Conservation (phyloP, 805 yeast species). For the Danielia reshetovae region DNA sequence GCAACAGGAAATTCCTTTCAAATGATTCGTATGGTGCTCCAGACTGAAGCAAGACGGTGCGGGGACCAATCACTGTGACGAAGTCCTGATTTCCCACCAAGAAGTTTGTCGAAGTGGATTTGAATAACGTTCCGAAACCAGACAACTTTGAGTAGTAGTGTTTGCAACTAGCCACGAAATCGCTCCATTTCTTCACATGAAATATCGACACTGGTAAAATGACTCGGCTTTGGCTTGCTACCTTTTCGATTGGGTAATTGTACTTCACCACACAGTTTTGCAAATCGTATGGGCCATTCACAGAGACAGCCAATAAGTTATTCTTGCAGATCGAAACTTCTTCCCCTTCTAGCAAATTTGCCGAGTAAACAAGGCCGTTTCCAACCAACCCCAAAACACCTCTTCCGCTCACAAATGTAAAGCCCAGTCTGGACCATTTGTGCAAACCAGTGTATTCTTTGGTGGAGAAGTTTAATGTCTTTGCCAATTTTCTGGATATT, state of each 20-base stretch:
- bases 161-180: slow-evolving; percentile 6
- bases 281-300: slow-evolving; percentile 46
- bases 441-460: slow-evolving; percentile 39
- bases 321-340: slow-evolving; percentile 44
- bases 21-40: slow-evolving; percentile 23
- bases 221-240: slow-evolving; percentile 4
- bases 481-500: slow-evolving; percentile 32
- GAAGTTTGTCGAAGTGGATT: slow-evolving; percentile 6
- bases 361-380: slow-evolving; percentile 48
- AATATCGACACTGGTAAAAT: too few species aligned
- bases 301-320: slow-evolving; percentile 47
- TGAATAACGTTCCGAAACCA: slow-evolving; percentile 1
- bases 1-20: slow-evolving; percentile 8
- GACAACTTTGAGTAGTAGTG: slow-evolving; percentile 12
- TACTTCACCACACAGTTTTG: slow-evolving; percentile 33
- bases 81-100: slow-evolving; percentile 38
- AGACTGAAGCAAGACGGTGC: slow-evolving; percentile 47
- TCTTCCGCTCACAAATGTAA: slow-evolving; percentile 50
- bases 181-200: slow-evolving; percentile 8
- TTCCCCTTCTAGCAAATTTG: slow-evolving; percentile 43
- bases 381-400: slow-evolving; percentile 56
- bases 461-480: slow-evolving; percentile 17
- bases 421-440: slow-evolving; percentile 37
- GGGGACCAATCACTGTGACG: slow-evolving; percentile 52
- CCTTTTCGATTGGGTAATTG: slow-evolving; percentile 6